Evolutionary conservation across 441 rosid genomes (phyloP), one percentile per base, ranked within the genome.

Genomic region (Euphorbia corollata): DNA sequence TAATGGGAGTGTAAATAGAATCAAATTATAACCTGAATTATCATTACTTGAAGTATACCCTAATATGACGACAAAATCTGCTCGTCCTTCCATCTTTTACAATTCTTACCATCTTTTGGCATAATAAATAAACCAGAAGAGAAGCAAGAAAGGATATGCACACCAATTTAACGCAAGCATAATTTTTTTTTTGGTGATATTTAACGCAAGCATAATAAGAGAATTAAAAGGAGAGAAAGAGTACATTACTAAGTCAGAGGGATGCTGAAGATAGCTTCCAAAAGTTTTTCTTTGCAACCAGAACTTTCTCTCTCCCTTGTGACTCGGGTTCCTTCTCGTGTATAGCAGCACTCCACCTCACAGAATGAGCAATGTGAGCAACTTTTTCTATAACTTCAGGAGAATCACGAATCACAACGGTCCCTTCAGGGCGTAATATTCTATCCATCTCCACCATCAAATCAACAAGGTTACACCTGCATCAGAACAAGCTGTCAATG

Each of bases 381-480:
- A 89, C 87, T 79, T 74, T 87, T 55, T 93, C 97, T 32, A 93
- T 75, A 8, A 85, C 91, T 72, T 91, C 99, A 11, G 99, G 96
- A 51, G 89, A 73, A 77, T 91, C 99, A 32, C 97, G 82, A 65
- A 93, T 82, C 59, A 93, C 68, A 57, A 89, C 95, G 1, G 83
- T 82, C 64, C 96, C 97, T 71, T 86, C 89, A 16, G 97, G 97
- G 24, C 99, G 99, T 81, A 93, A 64, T 47, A 89, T 89, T 20
- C 99, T 75, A 69, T 93, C 97, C 85, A 93, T 91, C 82, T 93
- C 99, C 70, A 91, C 93, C 87, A 91, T 79, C 65, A 93, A 65
- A 81, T 93, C 96, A 66, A 83, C 96, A 64, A 93, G 83, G 78
- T 81, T 81, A 77, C 99, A 93, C 84, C 99, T 93, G 88, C 75